These are phyloP conservation scores for Cordyceps cicadae DNA, from an alignment of 2,329 filamentous ascomycete genomes.

Conservation along the genomic window DNA sequence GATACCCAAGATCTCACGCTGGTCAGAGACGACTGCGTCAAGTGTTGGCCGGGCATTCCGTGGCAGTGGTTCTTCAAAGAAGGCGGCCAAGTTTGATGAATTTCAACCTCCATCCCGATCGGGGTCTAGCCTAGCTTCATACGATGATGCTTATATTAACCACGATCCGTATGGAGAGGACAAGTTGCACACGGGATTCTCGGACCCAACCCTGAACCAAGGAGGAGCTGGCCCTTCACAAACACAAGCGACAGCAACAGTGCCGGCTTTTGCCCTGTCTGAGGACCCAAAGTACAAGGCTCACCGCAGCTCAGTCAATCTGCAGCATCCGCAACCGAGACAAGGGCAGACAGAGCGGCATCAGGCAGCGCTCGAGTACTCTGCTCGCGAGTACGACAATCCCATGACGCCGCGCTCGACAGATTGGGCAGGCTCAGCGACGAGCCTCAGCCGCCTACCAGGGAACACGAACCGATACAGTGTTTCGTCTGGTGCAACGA, in stretches of 20 bases:
- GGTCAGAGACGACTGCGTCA: constrained; percentile 93
- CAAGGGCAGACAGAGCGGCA: constrained; percentile 67
- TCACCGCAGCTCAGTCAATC: constrained; percentile 70
- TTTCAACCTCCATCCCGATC: constrained; percentile 60
- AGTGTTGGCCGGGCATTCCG: constrained; percentile 74
- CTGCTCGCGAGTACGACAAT: constrained; percentile 59
- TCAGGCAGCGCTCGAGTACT: constrained; percentile 63
- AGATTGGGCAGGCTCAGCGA: constrained; percentile 55
- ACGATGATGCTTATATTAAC: constrained; percentile 50
- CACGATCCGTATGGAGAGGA: constrained; percentile 52
- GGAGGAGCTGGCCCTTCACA: constrained; percentile 7
- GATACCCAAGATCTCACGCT: constrained; percentile 90
- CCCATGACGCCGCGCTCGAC: constrained; percentile 52
- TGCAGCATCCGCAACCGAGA: constrained; percentile 72
- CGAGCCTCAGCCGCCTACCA: constrained; percentile 47
- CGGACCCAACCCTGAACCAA: constrained; percentile 38
- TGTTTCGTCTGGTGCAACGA: constrained; percentile 27
- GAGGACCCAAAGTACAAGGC: constrained; percentile 75
- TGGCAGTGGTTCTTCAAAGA: constrained; percentile 50
- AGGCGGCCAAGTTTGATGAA: constrained; percentile 53
- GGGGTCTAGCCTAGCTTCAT: constrained; percentile 63
- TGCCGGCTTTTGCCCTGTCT: constrained; percentile 15
- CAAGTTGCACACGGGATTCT: constrained; percentile 49
- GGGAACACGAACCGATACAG: constrained; percentile 40
- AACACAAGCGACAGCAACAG: not conserved